A percentile compares a stretch with the other conserved stretches of the same genome.
These are phyloP conservation scores for Pythium insidiosum DNA, from an alignment of 352 stramenopile genomes.

Conservation along the genomic window DNA sequence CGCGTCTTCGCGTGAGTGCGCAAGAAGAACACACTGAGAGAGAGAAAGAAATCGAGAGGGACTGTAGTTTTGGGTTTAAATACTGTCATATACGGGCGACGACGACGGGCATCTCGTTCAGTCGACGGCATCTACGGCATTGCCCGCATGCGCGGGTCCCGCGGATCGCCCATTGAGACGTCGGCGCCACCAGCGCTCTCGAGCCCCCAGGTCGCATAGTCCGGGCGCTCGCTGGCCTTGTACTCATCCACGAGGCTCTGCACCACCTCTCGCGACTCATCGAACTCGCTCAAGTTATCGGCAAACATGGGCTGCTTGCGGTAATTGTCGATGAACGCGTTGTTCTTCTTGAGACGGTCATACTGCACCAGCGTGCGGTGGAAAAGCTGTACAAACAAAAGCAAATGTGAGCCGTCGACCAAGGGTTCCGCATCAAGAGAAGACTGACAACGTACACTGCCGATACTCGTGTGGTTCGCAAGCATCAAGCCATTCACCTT, in stretches of 20 bases:
- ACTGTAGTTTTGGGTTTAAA: no score
- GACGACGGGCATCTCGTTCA: no score
- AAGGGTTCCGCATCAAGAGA: no score
- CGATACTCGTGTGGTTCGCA: conserved; percentile 98
- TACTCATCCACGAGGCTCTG: conserved; percentile 83
- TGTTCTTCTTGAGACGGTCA: conserved; percentile 95
- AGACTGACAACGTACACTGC: conserved; percentile 51
- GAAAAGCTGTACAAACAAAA: conserved; percentile 44
- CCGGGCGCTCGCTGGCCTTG: conserved; percentile 68
- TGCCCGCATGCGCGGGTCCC: background rate
- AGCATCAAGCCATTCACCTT: conserved; percentile 98
- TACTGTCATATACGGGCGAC: no score
- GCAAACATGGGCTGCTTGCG: conserved; percentile 97
- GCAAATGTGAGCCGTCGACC: no score
- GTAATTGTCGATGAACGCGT: conserved; percentile 99
- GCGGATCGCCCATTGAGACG: conserved; percentile 28
- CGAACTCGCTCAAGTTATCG: conserved; percentile 81
- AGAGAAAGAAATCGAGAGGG: no score
- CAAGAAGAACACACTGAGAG: no score
- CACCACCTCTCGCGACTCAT: conserved; percentile 76
- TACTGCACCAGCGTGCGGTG: conserved; percentile 94
- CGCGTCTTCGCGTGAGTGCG: conserved; percentile 54
- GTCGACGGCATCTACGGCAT: no score
- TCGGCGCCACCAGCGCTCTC: conserved; percentile 16
- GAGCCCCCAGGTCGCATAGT: conserved; percentile 72